A percentile compares a stretch with the other conserved stretches of the same genome.
Evolutionary conservation across 2,329 filamentous ascomycete species (phyloP).

Genomic region (Metarhizium brunneum): DNA sequence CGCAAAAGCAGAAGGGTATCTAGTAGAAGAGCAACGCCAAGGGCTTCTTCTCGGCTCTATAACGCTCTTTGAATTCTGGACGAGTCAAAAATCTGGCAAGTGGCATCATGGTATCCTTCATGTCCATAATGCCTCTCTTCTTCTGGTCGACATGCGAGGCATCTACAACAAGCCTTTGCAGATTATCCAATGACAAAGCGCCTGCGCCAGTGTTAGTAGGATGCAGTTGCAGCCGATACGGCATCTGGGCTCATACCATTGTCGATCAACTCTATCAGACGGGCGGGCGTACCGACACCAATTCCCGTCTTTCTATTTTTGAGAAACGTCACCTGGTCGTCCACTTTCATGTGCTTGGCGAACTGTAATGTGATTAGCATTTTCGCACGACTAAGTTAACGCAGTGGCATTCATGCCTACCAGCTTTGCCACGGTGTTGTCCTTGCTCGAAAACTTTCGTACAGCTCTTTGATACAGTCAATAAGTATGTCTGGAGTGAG

Average conservation of each 20-base stretch:
- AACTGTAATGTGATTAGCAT: slow-evolving; percentile 41
- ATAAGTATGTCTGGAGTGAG: background rate
- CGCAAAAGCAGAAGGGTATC: slow-evolving; percentile 3
- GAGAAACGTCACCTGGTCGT: slow-evolving; percentile 73
- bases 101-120: slow-evolving; percentile 84
- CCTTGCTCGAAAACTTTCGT: slow-evolving; percentile 70
- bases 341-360: slow-evolving; percentile 94
- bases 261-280: slow-evolving; percentile 74
- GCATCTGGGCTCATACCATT: slow-evolving; percentile 49
- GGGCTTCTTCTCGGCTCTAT: slow-evolving; percentile 47
- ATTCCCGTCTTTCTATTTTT: slow-evolving; percentile 65
- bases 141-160: slow-evolving; percentile 91
- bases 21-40: slow-evolving; percentile 59
- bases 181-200: slow-evolving; percentile 57
- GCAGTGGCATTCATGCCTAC: slow-evolving; percentile 23
- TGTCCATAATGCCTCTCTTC: slow-evolving; percentile 87
- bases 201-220: slow-evolving; percentile 28
- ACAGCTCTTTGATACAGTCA: slow-evolving; percentile 45
- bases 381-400: background rate
- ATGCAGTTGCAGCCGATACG: background rate
- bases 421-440: slow-evolving; percentile 73
- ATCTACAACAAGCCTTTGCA: slow-evolving; percentile 79
- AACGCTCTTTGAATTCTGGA: slow-evolving; percentile 62
- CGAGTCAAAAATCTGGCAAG: slow-evolving; percentile 66
- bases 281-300: slow-evolving; percentile 79